Conservation (phyloP, 305 asterid species). For the Fraxinus nigra region DNA sequence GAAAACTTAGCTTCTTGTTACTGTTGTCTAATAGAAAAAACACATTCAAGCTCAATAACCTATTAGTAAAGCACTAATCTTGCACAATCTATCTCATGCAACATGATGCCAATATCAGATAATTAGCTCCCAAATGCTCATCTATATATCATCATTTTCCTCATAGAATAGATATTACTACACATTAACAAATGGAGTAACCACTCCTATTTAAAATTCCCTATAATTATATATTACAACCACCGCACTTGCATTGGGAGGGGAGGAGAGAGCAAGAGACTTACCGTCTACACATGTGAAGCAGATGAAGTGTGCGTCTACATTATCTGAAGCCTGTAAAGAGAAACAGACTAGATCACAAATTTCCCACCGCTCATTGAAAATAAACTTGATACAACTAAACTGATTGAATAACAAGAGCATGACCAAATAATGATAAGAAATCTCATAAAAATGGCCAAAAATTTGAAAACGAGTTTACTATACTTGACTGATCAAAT, state of each 20-base stretch:
- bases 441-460: neutral
- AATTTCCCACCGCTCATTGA: neutral
- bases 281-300: constrained; percentile 67
- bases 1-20: neutral
- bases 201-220: neutral
- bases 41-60: neutral
- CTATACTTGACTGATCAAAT: neutral
- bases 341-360: constrained; percentile 18
- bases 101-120: neutral
- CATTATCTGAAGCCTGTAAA: constrained; percentile 59
- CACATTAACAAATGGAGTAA: neutral
- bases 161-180: neutral
- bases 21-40: neutral
- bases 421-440: neutral
- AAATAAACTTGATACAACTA: constrained; percentile 13
- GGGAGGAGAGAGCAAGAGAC: constrained; percentile 16
- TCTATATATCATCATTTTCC: neutral
- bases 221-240: neutral
- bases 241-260: neutral
- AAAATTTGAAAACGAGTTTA: neutral
- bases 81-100: neutral
- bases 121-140: neutral
- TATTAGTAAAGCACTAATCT: neutral
- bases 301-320: constrained; percentile 81
- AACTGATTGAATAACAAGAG: neutral